Percentiles rank a stretch among this genome's conserved stretches.
Conservation (phyloP, 805 yeast genomes). For the Candida coleopterorum region DNA sequence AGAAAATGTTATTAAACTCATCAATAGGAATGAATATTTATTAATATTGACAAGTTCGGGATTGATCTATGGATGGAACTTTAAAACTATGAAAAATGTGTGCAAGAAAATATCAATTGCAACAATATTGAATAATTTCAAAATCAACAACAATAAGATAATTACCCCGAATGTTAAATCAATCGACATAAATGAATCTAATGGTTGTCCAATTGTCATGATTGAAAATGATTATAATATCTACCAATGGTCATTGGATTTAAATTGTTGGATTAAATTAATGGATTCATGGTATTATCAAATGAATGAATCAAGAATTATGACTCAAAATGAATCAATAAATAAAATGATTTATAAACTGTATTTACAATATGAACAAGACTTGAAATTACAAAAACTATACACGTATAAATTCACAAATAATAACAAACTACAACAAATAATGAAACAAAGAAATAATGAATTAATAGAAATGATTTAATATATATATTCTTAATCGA, state of each 20-base stretch:
- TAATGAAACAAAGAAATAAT: constrained; percentile 3
- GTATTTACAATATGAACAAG: constrained; percentile 4
- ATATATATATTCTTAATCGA: too few relatives aligned
- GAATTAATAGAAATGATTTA: constrained; percentile 2
- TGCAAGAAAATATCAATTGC: constrained; percentile 48
- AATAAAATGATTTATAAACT: constrained; percentile 5
- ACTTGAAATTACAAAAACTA: background rate
- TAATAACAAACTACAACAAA: constrained; percentile 5
- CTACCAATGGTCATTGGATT: constrained; percentile 36
- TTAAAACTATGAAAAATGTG: constrained; percentile 28
- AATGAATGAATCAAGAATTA: background rate
- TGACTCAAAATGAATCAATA: background rate
- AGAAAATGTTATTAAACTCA: constrained; percentile 34
- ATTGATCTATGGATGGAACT: constrained; percentile 46
- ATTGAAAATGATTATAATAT: constrained; percentile 32
- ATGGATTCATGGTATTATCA: constrained; percentile 42
- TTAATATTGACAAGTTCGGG: constrained; percentile 49
- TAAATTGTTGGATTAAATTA: constrained; percentile 45
- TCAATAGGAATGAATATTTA: constrained; percentile 28
- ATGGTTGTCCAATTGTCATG: constrained; percentile 41
- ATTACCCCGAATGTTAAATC: constrained; percentile 15
- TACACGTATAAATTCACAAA: constrained; percentile 7
- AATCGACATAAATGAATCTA: constrained; percentile 28
- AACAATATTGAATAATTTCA: constrained; percentile 41
- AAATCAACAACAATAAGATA: constrained; percentile 10